Evolutionary conservation across 1,284 basidiomycete species (phyloP).

Genomic region (Phylloboletellus chloephorus): DNA sequence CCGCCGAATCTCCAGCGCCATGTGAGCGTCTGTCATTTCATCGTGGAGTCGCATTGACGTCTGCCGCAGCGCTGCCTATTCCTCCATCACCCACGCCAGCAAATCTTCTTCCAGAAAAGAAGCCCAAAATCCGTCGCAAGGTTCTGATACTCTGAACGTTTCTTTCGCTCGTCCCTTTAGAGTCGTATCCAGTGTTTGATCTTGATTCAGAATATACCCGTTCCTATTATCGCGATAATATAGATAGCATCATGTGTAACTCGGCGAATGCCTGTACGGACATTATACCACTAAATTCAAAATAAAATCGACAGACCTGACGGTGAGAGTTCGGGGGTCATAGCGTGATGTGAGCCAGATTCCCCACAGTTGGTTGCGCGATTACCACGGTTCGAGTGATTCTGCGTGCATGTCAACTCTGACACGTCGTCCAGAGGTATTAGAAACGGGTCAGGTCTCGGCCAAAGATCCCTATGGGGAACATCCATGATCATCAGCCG

Average conservation of each 20-base stretch:
- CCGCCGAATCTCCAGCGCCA: conserved; percentile 11
- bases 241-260: conserved; percentile 25
- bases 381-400: not conserved
- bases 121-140: conserved; percentile 31
- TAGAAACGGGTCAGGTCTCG: conserved; percentile 76
- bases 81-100: conserved; percentile 5
- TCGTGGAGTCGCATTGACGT: conserved; percentile 4
- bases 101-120: conserved; percentile 23
- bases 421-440: conserved; percentile 15
- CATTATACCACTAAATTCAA: conserved; percentile 7
- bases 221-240: conserved; percentile 13
- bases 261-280: conserved; percentile 10
- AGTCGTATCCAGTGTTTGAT: conserved; percentile 3
- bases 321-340: conserved; percentile 5
- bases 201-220: conserved; percentile 15
- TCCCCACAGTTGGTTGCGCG: not conserved
- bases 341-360: not conserved
- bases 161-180: not conserved
- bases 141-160: conserved; percentile 24
- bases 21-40: conserved; percentile 12
- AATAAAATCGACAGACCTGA: conserved; percentile 8
- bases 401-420: not conserved
- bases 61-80: conserved; percentile 13
- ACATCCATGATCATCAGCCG: conserved; percentile 28
- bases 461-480: conserved; percentile 63